Evolutionary conservation across 2,329 filamentous ascomycete species (phyloP), one percentile per base, ranked within the genome.

Genomic region (Neofusicoccum umdonicola): DNA sequence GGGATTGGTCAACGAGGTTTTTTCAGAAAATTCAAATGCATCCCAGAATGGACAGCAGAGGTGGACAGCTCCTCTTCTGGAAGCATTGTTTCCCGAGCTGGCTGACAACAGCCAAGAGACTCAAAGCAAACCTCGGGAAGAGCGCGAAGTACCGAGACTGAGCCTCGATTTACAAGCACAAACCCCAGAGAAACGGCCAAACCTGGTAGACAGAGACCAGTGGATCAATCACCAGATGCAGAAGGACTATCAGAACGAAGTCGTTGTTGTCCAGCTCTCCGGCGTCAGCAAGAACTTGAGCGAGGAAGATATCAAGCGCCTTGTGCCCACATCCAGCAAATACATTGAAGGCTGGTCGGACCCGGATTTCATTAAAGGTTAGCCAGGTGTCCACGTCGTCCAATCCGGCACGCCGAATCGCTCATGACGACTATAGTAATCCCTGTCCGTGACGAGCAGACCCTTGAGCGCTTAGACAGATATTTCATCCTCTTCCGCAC

Each of bases 401-500:
- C 9, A n/a, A 13, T 27, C 34, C 12, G 1, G 19, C 22, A 11
- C 27, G n/a, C 8, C 5, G 27, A 31, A 31, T 31, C n/a, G 13
- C 62, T 57, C 11, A 56, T 47, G 41, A 15, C n/a, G 8, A 7
- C 8, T 62, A 65, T 69, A 81, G 84, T 90, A 44, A 83, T 90
- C 27, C 90, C 90, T 67, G 85, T 83, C 51, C 87, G 89, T 67
- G 82, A 91, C 71, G 82, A 84, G 3, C 74, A 81, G 64, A 91
- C 88, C 9, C 82, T 91, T 57, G 85, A 86, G 65, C 85, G 87
- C 3, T 76, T 85, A 1, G 87, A 86, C 65, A 83, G 83, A 70
- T 93, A 93, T 78, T 88, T 85, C 76, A 78, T 94, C 63, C 81
- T 91, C 63, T 94, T 93, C 80, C 80, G 84, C 66, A 84, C 80